phyloP scores from a whole-genome alignment of 768 basidiomycete species.

The Cyclocybe cylindracea region DNA sequence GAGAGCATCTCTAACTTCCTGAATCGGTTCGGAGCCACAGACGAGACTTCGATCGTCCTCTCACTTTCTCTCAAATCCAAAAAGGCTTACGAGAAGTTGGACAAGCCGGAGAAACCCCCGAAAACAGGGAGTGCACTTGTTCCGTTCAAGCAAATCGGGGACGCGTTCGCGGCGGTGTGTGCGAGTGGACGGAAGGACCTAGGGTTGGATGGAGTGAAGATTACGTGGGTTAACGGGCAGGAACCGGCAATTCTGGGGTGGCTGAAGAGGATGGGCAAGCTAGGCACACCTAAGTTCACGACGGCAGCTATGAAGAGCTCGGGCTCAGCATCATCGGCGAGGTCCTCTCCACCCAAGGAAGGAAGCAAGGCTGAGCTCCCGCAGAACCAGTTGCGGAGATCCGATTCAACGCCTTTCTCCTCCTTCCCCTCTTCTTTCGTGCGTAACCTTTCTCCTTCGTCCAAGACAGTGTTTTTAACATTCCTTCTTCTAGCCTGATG shows the following conservation, averaged over 20 bases:
- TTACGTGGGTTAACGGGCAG: conserved; percentile 71
- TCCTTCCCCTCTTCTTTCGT: conserved; percentile 65
- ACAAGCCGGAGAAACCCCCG: conserved; percentile 53
- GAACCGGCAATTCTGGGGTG: conserved; percentile 75
- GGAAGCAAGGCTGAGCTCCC: conserved; percentile 24
- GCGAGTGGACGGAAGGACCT: conserved; percentile 52
- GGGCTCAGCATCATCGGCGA: neutral
- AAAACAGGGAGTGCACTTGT: conserved; percentile 73
- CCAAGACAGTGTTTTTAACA: conserved; percentile 8
- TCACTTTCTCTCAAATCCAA: conserved; percentile 49
- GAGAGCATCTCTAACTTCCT: conserved; percentile 53
- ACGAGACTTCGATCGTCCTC: conserved; percentile 65
- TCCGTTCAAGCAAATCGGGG: conserved; percentile 73
- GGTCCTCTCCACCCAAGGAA: conserved; percentile 3
- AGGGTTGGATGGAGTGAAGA: conserved; percentile 63
- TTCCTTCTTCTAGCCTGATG: conserved; percentile 27
- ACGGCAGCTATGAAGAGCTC: conserved; percentile 2
- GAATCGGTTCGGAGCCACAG: conserved; percentile 60
- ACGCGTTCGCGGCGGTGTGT: conserved; percentile 77
- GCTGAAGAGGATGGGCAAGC: conserved; percentile 71
- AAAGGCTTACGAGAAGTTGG: conserved; percentile 49
- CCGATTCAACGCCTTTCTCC: conserved; percentile 46
- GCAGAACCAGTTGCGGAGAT: conserved; percentile 27
- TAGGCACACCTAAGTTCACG: conserved; percentile 32
- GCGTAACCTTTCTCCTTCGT: conserved; percentile 20